Conservation (phyloP, 345 rosid genomes). For the Excoecaria cochinchinensis region DNA sequence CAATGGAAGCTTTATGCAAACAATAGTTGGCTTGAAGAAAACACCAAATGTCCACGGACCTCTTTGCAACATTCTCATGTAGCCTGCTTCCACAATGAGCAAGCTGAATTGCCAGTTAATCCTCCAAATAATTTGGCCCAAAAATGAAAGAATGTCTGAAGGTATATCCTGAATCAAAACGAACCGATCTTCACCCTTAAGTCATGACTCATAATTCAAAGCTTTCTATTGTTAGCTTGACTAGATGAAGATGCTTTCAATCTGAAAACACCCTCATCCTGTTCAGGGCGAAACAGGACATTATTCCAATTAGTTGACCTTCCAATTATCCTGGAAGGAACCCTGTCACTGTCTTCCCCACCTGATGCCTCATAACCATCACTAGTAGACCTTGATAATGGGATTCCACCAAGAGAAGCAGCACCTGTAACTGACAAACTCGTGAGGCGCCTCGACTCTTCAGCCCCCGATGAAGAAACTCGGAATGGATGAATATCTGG, state of each 20-base stretch:
- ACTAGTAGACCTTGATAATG: constrained; percentile 85
- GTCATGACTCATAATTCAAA: constrained; percentile 23
- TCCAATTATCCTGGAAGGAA: constrained; percentile 69
- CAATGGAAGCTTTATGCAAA: constrained; percentile 8
- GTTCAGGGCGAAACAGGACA: constrained; percentile 44
- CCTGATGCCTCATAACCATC: constrained; percentile 98
- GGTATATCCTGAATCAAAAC: constrained; percentile 12
- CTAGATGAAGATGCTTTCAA: constrained; percentile 51
- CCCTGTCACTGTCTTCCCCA: constrained; percentile 95
- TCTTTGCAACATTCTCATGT: constrained; percentile 14
- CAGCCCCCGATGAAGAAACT: constrained; percentile 76
- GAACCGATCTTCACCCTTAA: constrained; percentile 11
- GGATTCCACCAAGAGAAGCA: constrained; percentile 59
- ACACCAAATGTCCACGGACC: neutral
- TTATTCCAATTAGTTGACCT: constrained; percentile 65
- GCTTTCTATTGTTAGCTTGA: constrained; percentile 39
- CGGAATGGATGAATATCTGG: constrained; percentile 90
- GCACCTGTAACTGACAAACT: constrained; percentile 48
- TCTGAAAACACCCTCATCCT: constrained; percentile 47
- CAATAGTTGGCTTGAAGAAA: neutral
- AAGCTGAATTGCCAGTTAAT: constrained; percentile 13
- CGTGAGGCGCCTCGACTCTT: constrained; percentile 59
- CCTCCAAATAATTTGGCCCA: constrained; percentile 23
- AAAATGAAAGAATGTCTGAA: constrained; percentile 47
- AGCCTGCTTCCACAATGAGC: constrained; percentile 17